Conservation (phyloP, 2,329 filamentous ascomycete species). For the Saccharata proteae region DNA sequence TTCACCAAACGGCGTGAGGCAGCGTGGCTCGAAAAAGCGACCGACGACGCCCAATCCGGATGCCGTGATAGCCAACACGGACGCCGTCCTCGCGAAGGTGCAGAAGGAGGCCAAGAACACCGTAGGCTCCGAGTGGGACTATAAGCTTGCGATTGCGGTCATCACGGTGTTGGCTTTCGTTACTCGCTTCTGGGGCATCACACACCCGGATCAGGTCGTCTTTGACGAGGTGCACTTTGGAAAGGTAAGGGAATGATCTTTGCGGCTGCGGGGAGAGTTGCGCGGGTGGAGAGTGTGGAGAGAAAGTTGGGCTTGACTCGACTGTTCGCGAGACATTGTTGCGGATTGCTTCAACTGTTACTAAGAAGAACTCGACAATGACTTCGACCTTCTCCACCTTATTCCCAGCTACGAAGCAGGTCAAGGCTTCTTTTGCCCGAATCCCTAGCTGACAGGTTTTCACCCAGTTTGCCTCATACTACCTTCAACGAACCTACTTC, state of each 20-base stretch:
- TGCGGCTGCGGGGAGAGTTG: too few species aligned
- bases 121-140: conserved; percentile 60
- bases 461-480: conserved; percentile 48
- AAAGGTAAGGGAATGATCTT: conserved; percentile 58
- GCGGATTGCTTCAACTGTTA: too few species aligned
- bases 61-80: conserved; percentile 12
- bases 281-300: too few species aligned
- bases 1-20: conserved; percentile 17
- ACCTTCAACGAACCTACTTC: conserved; percentile 95
- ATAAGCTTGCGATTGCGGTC: conserved; percentile 63
- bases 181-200: conserved; percentile 93
- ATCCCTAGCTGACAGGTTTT: conserved; percentile 6
- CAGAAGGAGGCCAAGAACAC: conserved; percentile 21
- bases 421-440: not conserved
- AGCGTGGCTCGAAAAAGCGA: conserved; percentile 25
- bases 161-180: conserved; percentile 77
- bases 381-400: too few species aligned
- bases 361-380: too few species aligned
- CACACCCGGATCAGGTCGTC: conserved; percentile 89
- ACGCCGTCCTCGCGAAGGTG: conserved; percentile 18
- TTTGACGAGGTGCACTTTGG: conserved; percentile 99
- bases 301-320: too few species aligned
- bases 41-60: conserved; percentile 24
- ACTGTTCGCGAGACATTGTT: too few species aligned
- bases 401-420: not conserved